Evolutionary conservation across 148 eudicot species (phyloP).

Genomic region (Salicornia ramosissima): DNA sequence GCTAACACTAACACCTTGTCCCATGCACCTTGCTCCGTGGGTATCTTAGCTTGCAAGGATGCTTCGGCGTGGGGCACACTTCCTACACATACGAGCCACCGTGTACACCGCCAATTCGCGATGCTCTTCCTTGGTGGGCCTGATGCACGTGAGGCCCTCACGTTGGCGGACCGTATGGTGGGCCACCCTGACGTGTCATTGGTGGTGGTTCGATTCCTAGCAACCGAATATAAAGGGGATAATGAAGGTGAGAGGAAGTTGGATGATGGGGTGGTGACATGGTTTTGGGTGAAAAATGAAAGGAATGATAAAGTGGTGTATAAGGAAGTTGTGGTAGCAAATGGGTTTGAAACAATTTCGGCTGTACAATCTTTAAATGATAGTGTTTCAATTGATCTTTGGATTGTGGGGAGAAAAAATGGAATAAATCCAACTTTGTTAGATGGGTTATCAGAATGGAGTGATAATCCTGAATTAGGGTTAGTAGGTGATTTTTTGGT

Average conservation of each 20-base stretch:
- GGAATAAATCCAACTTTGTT: slow-evolving; percentile 60
- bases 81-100: neutral
- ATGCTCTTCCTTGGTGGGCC: slow-evolving; percentile 82
- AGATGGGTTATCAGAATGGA: slow-evolving; percentile 62
- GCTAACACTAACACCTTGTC: slow-evolving; percentile 43
- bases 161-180: slow-evolving; percentile 62
- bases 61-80: slow-evolving; percentile 1
- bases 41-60: slow-evolving; percentile 49
- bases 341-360: slow-evolving; percentile 59
- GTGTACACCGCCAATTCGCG: slow-evolving; percentile 33
- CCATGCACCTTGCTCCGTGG: slow-evolving; percentile 88
- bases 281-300: slow-evolving; percentile 92
- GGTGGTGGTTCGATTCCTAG: slow-evolving; percentile 57
- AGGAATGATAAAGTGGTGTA: slow-evolving; percentile 52
- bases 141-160: slow-evolving; percentile 66
- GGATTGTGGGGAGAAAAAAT: slow-evolving; percentile 72
- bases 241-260: slow-evolving; percentile 62
- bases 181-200: slow-evolving; percentile 37
- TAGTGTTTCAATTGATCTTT: slow-evolving; percentile 38
- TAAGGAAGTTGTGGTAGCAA: slow-evolving; percentile 60
- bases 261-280: slow-evolving; percentile 76
- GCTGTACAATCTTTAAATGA: slow-evolving; percentile 53
- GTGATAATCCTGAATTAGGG: slow-evolving; percentile 53
- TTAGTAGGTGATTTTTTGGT: slow-evolving; percentile 65
- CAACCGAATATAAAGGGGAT: slow-evolving; percentile 39